Evolutionary conservation across 202 grass and related monocot genomes (phyloP), one percentile per base, ranked within the genome.

Genomic region (Elaeis oleifera): DNA sequence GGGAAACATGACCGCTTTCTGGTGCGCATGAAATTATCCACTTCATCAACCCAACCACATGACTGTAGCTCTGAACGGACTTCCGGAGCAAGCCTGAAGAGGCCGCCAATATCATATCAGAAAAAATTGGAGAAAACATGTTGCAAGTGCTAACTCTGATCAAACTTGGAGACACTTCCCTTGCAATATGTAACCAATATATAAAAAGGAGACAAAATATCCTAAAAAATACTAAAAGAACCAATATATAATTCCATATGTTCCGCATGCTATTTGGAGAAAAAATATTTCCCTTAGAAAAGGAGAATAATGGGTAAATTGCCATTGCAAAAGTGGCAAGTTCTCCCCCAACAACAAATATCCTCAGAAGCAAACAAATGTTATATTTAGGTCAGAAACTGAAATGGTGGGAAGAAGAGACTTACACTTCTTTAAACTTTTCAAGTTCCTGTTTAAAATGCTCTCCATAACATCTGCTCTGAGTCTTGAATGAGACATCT

Each of bases 391-490:
- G 36, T 44, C 36, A 44, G 6, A 44, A 44, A 44, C 9, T 44
- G 36, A 44, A 13, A 44, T 44, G 36, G 36, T 9, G 36, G 9
- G 9, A 44, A 44, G 36, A 19, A 55, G 14, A 60, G 4, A 78
- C 94, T 89, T 84, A 99, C 94, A 87, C 65, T 76, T 99, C 77
- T 85, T 82, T 84, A 54, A 89, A 67, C 48, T 80, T 80, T 32
- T 71, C 61, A 67, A 77, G 70, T 77, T 94, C 80, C 59, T 80
- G 71, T 58, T 50, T 49, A 52, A 48, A 82, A 25, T 29, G 85
- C 67, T 76, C 78, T 68, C 44, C 55, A 6, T 49, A 26, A 60
- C 23, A 27, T 21, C 31, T 3, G 49, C 39, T 77, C 19, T 77
- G 56, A 49, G 53, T 65, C 29, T 90, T 87, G 75, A 53, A 18